Conservation (phyloP, 2,329 filamentous ascomycete genomes). For the Phaeophleospora eucalypticola region DNA sequence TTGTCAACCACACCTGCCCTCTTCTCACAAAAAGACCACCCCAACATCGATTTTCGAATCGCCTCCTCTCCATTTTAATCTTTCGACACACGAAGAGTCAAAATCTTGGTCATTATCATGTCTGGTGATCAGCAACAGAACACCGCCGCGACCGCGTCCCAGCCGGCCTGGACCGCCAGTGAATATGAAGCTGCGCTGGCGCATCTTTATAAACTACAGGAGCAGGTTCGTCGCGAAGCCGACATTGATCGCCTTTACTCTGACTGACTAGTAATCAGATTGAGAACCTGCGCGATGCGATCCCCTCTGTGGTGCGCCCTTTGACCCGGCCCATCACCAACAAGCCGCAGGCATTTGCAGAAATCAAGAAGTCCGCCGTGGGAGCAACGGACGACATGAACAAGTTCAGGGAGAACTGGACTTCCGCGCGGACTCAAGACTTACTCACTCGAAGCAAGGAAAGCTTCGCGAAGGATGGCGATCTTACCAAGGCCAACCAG, state of each 20-base stretch:
- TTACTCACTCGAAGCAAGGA: constrained; percentile 34
- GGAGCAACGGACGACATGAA: constrained; percentile 36
- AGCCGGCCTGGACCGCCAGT: constrained; percentile 14
- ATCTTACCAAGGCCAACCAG: constrained; percentile 34
- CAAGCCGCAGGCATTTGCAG: constrained; percentile 35
- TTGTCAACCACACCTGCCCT: no score
- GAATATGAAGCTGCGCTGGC: constrained; percentile 39
- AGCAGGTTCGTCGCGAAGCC: constrained; percentile 36
- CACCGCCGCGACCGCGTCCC: not conserved
- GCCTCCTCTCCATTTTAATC: not conserved
- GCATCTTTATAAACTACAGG: constrained; percentile 42
- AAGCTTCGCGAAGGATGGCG: constrained; percentile 34
- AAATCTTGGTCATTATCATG: not conserved
- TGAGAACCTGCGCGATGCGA: constrained; percentile 39
- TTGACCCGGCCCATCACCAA: constrained; percentile 28
- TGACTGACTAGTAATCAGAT: constrained; percentile 32
- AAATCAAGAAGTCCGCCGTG: constrained; percentile 37
- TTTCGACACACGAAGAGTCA: not conserved
- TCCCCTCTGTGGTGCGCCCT: constrained; percentile 41
- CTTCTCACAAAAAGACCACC: no score
- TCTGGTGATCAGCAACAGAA: not conserved
- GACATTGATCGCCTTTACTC: not conserved
- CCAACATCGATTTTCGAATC: not conserved
- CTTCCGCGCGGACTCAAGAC: constrained; percentile 33
- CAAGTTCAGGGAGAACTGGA: constrained; percentile 37